A percentile compares a stretch with the other conserved stretches of the same genome.
Conservation (phyloP, 352 stramenopile species). For the Phytophthora aleatoria region DNA sequence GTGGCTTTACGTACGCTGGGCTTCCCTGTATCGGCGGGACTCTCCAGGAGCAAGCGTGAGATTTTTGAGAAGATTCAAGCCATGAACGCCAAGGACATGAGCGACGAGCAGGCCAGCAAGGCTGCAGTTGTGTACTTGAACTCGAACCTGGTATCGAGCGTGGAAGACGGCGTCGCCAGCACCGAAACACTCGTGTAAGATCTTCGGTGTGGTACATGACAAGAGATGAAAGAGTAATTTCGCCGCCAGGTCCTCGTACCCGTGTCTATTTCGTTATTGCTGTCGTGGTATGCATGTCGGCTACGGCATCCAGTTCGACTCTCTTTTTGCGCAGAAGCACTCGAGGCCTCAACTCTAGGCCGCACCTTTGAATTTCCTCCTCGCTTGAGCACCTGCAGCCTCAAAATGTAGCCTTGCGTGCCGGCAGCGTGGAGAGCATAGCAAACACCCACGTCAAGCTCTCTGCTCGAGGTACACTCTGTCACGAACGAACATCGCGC, state of each 20-base stretch:
- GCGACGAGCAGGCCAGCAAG: constrained; percentile 74
- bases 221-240: constrained; percentile 17
- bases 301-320: constrained; percentile 24
- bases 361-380: constrained; percentile 30
- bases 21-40: constrained; percentile 60
- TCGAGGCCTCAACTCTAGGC: constrained; percentile 19
- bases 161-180: constrained; percentile 48
- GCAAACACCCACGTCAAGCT: constrained; percentile 17
- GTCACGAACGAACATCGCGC: constrained; percentile 23
- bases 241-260: constrained; percentile 34
- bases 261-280: constrained; percentile 45
- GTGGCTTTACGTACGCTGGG: constrained; percentile 66
- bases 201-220: neutral
- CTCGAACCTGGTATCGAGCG: constrained; percentile 49
- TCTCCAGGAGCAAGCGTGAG: constrained; percentile 52
- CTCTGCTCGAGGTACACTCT: constrained; percentile 29
- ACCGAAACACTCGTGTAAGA: constrained; percentile 50
- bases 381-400: constrained; percentile 21
- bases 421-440: constrained; percentile 15
- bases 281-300: constrained; percentile 32
- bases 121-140: constrained; percentile 75
- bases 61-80: constrained; percentile 64
- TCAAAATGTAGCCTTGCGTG: constrained; percentile 16
- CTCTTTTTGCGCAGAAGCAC: constrained; percentile 18
- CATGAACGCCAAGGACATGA: constrained; percentile 70